Conservation (phyloP, 2,329 filamentous ascomycete species). For the Phoma sp. region DNA sequence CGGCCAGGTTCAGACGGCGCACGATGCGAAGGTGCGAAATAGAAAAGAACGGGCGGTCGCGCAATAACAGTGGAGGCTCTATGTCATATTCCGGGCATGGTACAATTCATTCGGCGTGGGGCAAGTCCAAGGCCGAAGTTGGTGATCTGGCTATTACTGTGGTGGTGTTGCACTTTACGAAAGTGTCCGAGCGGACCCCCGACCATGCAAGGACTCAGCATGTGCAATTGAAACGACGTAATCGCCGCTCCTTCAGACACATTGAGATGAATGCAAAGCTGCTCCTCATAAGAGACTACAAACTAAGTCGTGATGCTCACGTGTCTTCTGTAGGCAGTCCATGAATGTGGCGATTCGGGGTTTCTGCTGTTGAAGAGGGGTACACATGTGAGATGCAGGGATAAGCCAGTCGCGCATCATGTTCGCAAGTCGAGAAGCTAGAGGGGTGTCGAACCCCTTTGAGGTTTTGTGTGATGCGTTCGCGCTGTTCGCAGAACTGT, state of each 20-base stretch:
- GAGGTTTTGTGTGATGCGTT: no score
- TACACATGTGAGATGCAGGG: constrained; percentile 26
- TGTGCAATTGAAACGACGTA: background rate
- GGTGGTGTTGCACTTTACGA: constrained; percentile 30
- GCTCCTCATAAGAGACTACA: no score
- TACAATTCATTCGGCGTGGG: constrained; percentile 15
- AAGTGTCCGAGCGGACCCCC: constrained; percentile 7
- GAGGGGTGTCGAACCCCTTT: no score
- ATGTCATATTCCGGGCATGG: constrained; percentile 30
- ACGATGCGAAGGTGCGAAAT: constrained; percentile 20
- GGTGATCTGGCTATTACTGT: constrained; percentile 41
- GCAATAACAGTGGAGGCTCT: constrained; percentile 20
- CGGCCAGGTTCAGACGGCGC: background rate
- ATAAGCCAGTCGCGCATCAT: constrained; percentile 10
- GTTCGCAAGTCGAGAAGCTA: background rate
- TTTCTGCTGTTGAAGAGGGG: background rate
- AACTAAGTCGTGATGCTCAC: no score
- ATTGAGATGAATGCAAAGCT: background rate
- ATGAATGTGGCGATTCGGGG: background rate
- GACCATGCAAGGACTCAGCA: constrained; percentile 1
- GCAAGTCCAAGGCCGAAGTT: constrained; percentile 25
- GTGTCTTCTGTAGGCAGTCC: no score
- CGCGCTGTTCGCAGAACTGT: no score
- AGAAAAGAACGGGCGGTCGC: constrained; percentile 17
- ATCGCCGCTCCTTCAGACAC: no score